Evolutionary conservation across 2,329 filamentous ascomycete species (phyloP), one percentile per base, ranked within the genome.

Genomic region (Penicillium thymicola): DNA sequence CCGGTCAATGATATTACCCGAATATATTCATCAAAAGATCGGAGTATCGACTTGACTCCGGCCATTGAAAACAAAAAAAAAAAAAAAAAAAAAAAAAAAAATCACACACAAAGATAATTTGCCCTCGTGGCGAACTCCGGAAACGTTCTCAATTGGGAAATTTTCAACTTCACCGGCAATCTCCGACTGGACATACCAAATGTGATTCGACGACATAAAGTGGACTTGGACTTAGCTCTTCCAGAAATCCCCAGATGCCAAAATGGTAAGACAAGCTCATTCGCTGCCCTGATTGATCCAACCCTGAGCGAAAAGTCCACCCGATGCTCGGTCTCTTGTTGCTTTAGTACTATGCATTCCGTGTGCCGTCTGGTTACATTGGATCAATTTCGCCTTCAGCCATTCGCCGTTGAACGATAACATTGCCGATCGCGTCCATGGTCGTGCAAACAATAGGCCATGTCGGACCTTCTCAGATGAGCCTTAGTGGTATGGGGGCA

Each of bases 311-410:
- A 25, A 25, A 23, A n/a, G 36, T 37, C 55, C 42, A 37, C 54
- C 44, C 45, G 25, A 44, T 43, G 7, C 40, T 41, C 40, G 41
- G 30, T 25, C 11, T 45, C 23, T 53, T 13, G 25, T 37, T 45
- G 25, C 32, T 55, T 44, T 28, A 21, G 21, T 21, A 32, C 28
- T 11, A 43, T 54, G 53, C 52, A 51, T 54, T 60, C 50, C 55
- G 58, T 55, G 25, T 49, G 45, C 51, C 50, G 47, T 56, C 65
- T 64, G 68, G 69, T 71, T 70, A 67, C 68, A 69, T 69, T 56
- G 59, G 60, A 23, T 21, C 21, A 21, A 21, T 14, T 36, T 9
- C 0, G 18, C 18, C 30, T 32, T 38, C 50, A 32, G 46, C 46
- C 27, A 61, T 62, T 59, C 48, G 55, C 44, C 32, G 44, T 51